Percentiles rank a stretch among this genome's conserved stretches.
phyloP scores from a whole-genome alignment of 768 basidiomycete species.

The Agaricus sinodeliciosus region DNA sequence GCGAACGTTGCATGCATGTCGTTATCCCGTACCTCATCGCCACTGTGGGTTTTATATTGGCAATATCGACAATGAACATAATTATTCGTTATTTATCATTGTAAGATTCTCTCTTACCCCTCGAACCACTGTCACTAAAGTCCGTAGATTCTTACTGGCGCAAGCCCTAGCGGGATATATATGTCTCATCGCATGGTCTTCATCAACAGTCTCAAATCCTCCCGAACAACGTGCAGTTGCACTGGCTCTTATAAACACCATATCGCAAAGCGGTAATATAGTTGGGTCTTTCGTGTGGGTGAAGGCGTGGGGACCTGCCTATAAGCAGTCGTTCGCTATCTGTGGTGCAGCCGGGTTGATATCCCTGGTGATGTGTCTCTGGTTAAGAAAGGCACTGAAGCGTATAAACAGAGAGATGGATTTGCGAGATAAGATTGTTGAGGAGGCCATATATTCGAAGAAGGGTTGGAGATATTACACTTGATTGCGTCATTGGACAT shows the following conservation, averaged over 20 bases:
- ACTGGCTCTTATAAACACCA: constrained; percentile 74
- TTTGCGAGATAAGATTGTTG: constrained; percentile 27
- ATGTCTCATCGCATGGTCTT: constrained; percentile 49
- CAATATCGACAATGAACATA: constrained; percentile 56
- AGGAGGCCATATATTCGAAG: constrained; percentile 25
- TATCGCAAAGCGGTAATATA: constrained; percentile 80
- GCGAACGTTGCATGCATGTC: constrained; percentile 71
- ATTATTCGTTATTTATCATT: constrained; percentile 54
- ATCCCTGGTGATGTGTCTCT: constrained; percentile 42
- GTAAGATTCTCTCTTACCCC: neutral
- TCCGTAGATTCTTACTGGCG: constrained; percentile 65
- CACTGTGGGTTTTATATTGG: constrained; percentile 61
- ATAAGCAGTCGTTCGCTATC: constrained; percentile 64
- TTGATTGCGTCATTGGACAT: neutral
- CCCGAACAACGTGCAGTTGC: constrained; percentile 84
- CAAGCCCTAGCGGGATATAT: constrained; percentile 70
- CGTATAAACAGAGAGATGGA: constrained; percentile 35
- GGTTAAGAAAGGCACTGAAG: constrained; percentile 37
- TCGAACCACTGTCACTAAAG: neutral
- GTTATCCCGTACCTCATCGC: constrained; percentile 46
- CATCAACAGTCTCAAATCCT: constrained; percentile 46
- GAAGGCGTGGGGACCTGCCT: constrained; percentile 60
- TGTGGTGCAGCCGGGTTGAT: constrained; percentile 53
- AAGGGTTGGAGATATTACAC: constrained; percentile 2
- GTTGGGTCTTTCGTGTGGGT: constrained; percentile 79